phyloP scores from a whole-genome alignment of 345 rosid species.

The Iberis pinnata region DNA sequence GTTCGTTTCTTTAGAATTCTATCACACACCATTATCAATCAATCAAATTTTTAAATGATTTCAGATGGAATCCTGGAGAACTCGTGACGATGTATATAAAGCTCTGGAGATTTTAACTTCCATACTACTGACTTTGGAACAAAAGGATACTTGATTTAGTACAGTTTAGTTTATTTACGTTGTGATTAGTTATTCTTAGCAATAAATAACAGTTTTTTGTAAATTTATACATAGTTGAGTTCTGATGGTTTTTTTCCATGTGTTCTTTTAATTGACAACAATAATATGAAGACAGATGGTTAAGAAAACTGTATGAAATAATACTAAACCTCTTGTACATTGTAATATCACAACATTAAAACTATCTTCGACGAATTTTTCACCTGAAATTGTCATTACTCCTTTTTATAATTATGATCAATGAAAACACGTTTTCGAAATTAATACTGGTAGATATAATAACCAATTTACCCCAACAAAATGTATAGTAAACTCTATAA shows the following conservation, averaged over 20 bases:
- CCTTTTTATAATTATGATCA: no score
- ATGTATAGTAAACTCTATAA: no score
- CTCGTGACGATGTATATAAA: slow-evolving; percentile 9
- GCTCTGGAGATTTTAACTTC: slow-evolving; percentile 16
- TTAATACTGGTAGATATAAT: no score
- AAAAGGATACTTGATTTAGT: slow-evolving; percentile 27
- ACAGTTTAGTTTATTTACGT: slow-evolving; percentile 25
- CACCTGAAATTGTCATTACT: no score
- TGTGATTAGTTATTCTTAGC: slow-evolving; percentile 22
- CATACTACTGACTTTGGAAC: slow-evolving; percentile 21
- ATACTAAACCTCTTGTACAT: no score
- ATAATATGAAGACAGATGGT: no score
- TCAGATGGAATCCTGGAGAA: slow-evolving; percentile 13
- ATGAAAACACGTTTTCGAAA: no score
- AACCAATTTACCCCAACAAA: no score
- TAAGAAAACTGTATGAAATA: no score
- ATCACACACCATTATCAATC: slow-evolving; percentile 18
- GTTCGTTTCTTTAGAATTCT: slow-evolving; percentile 5
- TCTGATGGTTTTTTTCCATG: background rate
- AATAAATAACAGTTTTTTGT: slow-evolving; percentile 9
- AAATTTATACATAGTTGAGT: slow-evolving; percentile 9
- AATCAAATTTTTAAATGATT: background rate
- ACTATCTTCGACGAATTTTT: no score
- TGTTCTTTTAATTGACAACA: slow-evolving; percentile 3
- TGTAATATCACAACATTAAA: no score